Percentiles rank a stretch among this genome's conserved stretches.
Evolutionary conservation across 169 alveolate genomes (phyloP).

Genomic region (Eimeria maxima): DNA sequence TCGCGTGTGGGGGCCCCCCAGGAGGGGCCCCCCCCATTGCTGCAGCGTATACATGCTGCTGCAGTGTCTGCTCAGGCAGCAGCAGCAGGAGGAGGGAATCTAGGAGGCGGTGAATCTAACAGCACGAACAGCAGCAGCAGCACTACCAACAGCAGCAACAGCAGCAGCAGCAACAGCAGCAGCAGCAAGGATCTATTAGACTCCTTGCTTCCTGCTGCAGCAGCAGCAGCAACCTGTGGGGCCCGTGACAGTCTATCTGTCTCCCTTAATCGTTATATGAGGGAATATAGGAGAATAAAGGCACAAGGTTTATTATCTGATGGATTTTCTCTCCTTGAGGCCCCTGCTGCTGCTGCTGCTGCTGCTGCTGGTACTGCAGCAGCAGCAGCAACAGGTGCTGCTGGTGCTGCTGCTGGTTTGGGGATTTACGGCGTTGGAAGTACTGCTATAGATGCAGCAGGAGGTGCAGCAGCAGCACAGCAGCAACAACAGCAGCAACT

Average conservation of each 20-base stretch:
- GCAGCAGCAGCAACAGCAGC: background rate
- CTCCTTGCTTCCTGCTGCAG: conserved; percentile 43
- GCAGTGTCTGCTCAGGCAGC: conserved; percentile 12
- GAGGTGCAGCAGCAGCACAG: conserved; percentile 6
- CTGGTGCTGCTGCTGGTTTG: too few species aligned
- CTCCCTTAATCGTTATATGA: background rate
- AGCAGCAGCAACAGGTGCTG: too few species aligned
- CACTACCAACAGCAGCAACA: conserved; percentile 16
- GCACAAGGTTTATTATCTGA: background rate
- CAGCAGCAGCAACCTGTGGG: background rate
- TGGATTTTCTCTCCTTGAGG: background rate
- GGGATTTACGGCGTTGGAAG: background rate
- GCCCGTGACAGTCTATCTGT: conserved; percentile 11
- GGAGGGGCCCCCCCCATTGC: conserved; percentile 62
- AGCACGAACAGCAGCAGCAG: background rate
- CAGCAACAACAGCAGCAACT: too few species aligned
- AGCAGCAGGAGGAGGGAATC: background rate
- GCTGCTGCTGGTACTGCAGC: too few species aligned
- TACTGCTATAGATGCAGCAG: background rate
- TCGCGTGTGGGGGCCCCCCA: conserved; percentile 17
- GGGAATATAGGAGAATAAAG: conserved; percentile 4
- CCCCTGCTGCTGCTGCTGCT: conserved; percentile 23
- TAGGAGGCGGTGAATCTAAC: background rate
- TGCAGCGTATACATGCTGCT: conserved; percentile 27
- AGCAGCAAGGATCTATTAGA: background rate